Base-by-base conservation (phyloP, 2,329 filamentous ascomycete species). In the Periglandula ipomoeae region DNA sequence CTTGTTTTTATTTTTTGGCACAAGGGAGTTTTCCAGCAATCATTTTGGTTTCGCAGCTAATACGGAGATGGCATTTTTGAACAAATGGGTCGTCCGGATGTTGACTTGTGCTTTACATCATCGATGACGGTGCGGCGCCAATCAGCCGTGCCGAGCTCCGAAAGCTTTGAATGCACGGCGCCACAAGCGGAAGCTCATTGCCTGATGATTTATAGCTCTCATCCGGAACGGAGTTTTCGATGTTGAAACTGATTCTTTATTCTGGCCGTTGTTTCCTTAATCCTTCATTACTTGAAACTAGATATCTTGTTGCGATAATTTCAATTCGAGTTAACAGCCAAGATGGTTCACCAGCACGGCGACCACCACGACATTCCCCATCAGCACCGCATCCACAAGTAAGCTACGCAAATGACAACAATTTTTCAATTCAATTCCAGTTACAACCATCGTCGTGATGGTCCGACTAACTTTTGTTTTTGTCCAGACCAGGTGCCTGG, bases 401-500 rank as follows among this genome's bases (percentile, higher is more conserved):
- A 59, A 59, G 68, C n/a, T 9, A 19, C n/a, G n/a, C n/a, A n/a
- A n/a, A n/a, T n/a, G n/a, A n/a, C n/a, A n/a, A n/a, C n/a, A n/a
- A n/a, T n/a, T n/a, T n/a, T n/a, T n/a, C n/a, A n/a, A n/a, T n/a
- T n/a, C n/a, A n/a, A n/a, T n/a, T n/a, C n/a, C n/a, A n/a, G n/a
- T 15, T 15, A 2, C 30, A 32, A 30, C 27, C 27, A n/a, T n/a
- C n/a, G n/a, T n/a, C n/a, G n/a, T n/a, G n/a, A n/a, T n/a, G n/a
- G n/a, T n/a, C 30, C 30, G 30, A 15, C 30, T 32, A 32, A 32
- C n/a, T n/a, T n/a, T n/a, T n/a, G n/a, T n/a, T n/a, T n/a, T 19
- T 41, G 20, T 19, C 9, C 32, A 79, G 75, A 58, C 63, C 70
- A 2, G 79, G 80, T 8, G 66, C 67, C 34, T 87, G 82, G 83